Evolutionary conservation across 768 basidiomycete genomes (phyloP), one percentile per base, ranked within the genome.

Genomic region (Leccinum aurantiacum): DNA sequence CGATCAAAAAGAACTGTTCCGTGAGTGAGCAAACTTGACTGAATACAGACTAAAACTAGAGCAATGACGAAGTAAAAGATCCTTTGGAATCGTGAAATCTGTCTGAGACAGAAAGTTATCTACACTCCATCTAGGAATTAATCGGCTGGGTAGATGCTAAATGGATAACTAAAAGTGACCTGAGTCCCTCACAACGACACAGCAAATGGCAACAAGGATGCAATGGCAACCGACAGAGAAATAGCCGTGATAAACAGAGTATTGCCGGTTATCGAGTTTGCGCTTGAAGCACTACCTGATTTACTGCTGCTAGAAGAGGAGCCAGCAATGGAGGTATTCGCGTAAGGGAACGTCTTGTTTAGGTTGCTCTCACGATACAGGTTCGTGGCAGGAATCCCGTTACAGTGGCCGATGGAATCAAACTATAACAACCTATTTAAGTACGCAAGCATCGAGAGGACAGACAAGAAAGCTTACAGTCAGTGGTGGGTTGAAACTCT

Each of bases 281-380:
- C 2, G 11, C 63, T n/a, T 25, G 48, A 49, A 24, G 48, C 25
- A 47, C 44, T 13, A 2, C 47, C 38, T 19, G 41, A 44, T 46
- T 62, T 52, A 38, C 61, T 57, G 10, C 58, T 47, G 19, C 61
- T 46, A 35, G 5, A 31, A 31, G 44, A 15, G 6, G 68, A 54
- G 6, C 60, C 62, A 17, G 38, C 51, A 17, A 33, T 7, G 1
- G 72, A 73, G 53, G 75, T 72, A 60, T 82, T 79, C 49, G 72
- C 50, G 60, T 77, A 82, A 19, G 86, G 87, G 82, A 90, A 90
- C 0, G 86, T 77, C 22, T 66, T 68, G 74, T 95, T 95, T 60
- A 78, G 77, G 64, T 85, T 92, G 27, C 88, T 91, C 78, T 98
- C 95, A 51, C 87, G 78, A 77, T 97, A 98, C 46, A 95, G 77